Evolutionary conservation across 2,329 filamentous ascomycete species (phyloP), one percentile per base, ranked within the genome.

Genomic region (Biscogniauxia sp.): DNA sequence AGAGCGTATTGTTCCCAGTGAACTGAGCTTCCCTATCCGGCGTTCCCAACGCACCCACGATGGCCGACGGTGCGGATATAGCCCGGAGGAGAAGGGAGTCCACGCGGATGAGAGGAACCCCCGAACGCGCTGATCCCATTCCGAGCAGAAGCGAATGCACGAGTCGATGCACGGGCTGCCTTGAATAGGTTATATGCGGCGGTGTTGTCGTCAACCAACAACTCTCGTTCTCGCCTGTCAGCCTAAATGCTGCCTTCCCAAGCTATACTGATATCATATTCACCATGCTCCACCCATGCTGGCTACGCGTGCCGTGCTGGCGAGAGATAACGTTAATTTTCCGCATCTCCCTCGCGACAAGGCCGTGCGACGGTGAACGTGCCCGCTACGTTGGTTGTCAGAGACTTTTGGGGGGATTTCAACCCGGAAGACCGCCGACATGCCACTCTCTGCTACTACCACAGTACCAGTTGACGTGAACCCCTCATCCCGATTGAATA

Each of bases 131-230:
- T 74, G 75, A 54, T 75, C 80, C 82, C 77, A 84, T 69, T 85
- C 83, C 64, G 81, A 81, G 0, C 83, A 80, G 74, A 1, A 85
- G 75, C 66, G 85, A 82, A 51, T 82, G 78, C 2, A 85, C 78
- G 0, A n/a, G n/a, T n/a, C n/a, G n/a, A n/a, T n/a, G n/a, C n/a
- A n/a, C n/a, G n/a, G n/a, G 79, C 82, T 0, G 82, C 78, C 71
- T 85, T 85, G 60, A 80, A 83, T 0, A 80, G 76, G 67, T 84
- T 84, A 72, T 85, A 85, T 0, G 74, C 77, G 5, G 78, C 72
- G 3, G 75, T 78, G 23, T 76, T 23, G 23, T 23, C 23, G 23
- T 23, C 72, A 49, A 80, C 73, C n/a, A n/a, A n/a, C n/a, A n/a
- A 1, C 75, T 76, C 73, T 73, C 7, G 9, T 20, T 20, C 5